A percentile compares a stretch with the other conserved stretches of the same genome.
Conservation (phyloP, 148 eudicot species). For the Chenopodium formosanum region DNA sequence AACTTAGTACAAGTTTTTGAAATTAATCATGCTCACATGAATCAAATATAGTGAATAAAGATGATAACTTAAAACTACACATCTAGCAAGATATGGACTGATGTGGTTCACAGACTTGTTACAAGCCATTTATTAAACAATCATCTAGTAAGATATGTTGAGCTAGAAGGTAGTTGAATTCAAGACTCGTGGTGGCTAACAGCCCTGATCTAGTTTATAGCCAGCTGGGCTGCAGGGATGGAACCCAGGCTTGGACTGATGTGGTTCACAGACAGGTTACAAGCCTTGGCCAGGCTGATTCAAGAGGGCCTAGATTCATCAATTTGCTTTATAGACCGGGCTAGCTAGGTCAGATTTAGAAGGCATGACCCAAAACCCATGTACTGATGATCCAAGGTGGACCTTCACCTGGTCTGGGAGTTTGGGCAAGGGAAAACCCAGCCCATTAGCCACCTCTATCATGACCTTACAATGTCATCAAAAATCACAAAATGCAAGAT, state of each 20-base stretch:
- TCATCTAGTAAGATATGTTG: background rate
- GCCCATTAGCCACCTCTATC: background rate
- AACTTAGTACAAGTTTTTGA: background rate
- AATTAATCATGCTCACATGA: background rate
- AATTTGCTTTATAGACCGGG: background rate
- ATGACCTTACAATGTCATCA: background rate
- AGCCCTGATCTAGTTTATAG: background rate
- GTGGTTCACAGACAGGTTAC: background rate
- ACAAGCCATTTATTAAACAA: background rate
- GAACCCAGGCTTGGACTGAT: background rate
- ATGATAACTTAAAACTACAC: background rate
- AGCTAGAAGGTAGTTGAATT: background rate
- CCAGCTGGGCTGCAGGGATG: no score
- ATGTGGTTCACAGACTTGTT: no score
- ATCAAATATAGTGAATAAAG: background rate
- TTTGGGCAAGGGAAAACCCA: background rate
- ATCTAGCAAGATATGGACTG: no score
- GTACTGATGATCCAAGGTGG: background rate
- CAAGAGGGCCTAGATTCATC: background rate
- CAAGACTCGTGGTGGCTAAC: background rate
- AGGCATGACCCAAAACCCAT: no score
- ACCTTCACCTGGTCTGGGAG: background rate
- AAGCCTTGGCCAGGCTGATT: background rate
- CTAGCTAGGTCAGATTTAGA: background rate
- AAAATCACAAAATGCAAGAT: background rate